Evolutionary conservation across 805 yeast species (phyloP), one percentile per base, ranked within the genome.

Genomic region (Starmera caribaea): DNA sequence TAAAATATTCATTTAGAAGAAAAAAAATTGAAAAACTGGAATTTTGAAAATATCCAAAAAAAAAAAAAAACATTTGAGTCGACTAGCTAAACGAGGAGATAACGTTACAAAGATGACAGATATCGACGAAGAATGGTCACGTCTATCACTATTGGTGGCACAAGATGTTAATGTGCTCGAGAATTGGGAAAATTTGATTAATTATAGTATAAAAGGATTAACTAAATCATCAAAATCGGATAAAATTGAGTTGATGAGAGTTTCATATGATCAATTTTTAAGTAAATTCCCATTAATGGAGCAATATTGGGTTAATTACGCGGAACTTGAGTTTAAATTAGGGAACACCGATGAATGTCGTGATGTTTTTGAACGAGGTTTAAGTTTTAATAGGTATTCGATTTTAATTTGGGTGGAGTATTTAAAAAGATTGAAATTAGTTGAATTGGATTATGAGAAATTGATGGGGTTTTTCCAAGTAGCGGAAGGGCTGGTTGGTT

Each of bases 241-340:
- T 8, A 57, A 63, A 34, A 45, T 66, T 8, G 51, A 59, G 16
- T 41, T 63, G 9, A 50, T 76, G 30, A 49, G 69, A 34, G 43
- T 57, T 4, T 52, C 72, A 2, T 74, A 68, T 45, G 62, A 61
- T 34, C 62, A 68, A 32, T 51, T 76, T 12, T 58, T 78, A 13
- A 53, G 54, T 1, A 62, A 65, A 36, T 77, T 57, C 47, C 84
- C 85, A 0, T 52, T 59, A 5, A 54, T 70, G 27, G 74, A 69
- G 44, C 72, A 71, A 35, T 74, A 74, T 48, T 79, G 84, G 84
- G 57, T 73, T n/a, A 62, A 68, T 31, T 75, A 60, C 51, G 80
- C 81, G 0, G 49, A 56, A 4, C 59, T 69, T 65, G 70, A 68
- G 45, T 71, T 65, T 45, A 58, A 55, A 28, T 50, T 73, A 27